Evolutionary conservation across 805 yeast genomes (phyloP), one percentile per base, ranked within the genome.

Genomic region (Saccharomycopsis sp.): DNA sequence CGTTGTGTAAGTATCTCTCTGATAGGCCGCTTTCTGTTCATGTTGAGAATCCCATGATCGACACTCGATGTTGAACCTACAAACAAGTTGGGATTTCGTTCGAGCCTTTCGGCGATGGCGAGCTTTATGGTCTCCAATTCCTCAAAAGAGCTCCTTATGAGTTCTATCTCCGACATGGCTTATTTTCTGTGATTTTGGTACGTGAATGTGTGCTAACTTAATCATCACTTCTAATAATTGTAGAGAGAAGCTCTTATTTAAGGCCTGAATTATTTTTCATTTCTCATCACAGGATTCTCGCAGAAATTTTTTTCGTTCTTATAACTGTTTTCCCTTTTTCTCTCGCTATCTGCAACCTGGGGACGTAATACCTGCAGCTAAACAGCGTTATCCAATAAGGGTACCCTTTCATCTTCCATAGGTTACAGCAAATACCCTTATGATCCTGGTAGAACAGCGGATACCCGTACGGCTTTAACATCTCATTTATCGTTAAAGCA

Each of bases 51-150:
- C 24, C 64, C 65, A 59, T 68, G 69, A 1, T 67, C 67, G 61
- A 71, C 64, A 55, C 64, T 55, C 63, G 58, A 50, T 63, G 57
- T 40, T 65, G 34, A 67, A 3, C 66, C 67, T 1, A 75, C 77
- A 46, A 79, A 75, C 1, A 88, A 59, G 16, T 72, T 74, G 0
- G 92, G 91, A 64, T 87, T 85, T 57, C 83, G 66, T 54, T 75
- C 73, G 2, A 90, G 71, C 55, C 97, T 73, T 52, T 77, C 78
- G 0, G 85, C 70, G 0, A 90, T 75, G 0, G 89, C 89, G 29
- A 71, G 65, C 64, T 91, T 95, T 2, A 92, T 77, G 1, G 81
- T 71, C 61, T 91, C 96, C 18, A 88, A 68, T 66, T 87, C 94
- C 64, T 85, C 90, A 5, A 81, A 59, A 1, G 71, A 57, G 2